Percentiles rank a stretch among this genome's conserved stretches.
Conservation (phyloP, 306 rosid species). For the Sesbania bispinosa region DNA sequence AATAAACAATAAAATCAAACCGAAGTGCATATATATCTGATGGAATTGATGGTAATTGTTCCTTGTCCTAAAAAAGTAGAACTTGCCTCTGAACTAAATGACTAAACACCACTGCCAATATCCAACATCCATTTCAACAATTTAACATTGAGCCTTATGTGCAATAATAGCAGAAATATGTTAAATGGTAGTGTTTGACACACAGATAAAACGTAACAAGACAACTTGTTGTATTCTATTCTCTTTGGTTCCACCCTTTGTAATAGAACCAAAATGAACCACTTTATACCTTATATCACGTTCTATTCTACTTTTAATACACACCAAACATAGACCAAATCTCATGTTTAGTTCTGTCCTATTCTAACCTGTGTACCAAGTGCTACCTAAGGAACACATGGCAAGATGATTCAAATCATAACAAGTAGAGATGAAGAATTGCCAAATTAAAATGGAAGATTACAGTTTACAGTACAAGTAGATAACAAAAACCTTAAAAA, state of each 20-base stretch:
- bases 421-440: neutral
- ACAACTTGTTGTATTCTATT: too few relatives aligned
- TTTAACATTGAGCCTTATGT: neutral
- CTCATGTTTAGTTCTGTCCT: too few relatives aligned
- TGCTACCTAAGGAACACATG: neutral
- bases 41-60: neutral
- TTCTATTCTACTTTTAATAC: too few relatives aligned
- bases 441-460: neutral
- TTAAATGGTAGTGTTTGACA: too few relatives aligned
- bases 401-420: neutral
- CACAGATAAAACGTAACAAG: too few relatives aligned
- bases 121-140: neutral
- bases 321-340: too few relatives aligned
- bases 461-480: neutral
- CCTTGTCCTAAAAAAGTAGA: neutral
- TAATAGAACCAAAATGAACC: too few relatives aligned
- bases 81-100: neutral
- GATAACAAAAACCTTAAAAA: neutral
- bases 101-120: conserved; percentile 5
- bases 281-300: too few relatives aligned
- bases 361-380: too few relatives aligned
- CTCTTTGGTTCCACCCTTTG: too few relatives aligned
- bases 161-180: neutral
- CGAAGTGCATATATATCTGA: neutral
- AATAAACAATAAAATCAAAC: conserved; percentile 7